phyloP scores from a whole-genome alignment of 805 yeast species.

The Monosporozyma servazzii region DNA sequence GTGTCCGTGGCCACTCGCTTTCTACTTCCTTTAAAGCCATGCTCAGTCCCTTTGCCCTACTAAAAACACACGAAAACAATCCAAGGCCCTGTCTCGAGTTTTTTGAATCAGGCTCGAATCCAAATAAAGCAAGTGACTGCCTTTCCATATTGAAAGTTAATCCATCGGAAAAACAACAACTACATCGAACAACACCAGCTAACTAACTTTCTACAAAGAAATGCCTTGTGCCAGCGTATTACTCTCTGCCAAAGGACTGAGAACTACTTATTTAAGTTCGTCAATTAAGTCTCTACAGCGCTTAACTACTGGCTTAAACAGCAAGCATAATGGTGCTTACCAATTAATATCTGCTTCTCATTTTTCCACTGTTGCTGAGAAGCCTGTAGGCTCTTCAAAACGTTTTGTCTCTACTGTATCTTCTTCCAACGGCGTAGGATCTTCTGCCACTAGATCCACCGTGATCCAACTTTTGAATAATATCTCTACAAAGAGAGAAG shows the following conservation, averaged over 20 bases:
- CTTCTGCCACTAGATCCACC: slow-evolving; percentile 67
- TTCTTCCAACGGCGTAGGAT: slow-evolving; percentile 19
- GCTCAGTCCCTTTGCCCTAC: neutral
- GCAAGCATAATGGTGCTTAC: slow-evolving; percentile 5
- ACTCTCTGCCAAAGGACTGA: slow-evolving; percentile 21
- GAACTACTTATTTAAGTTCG: slow-evolving; percentile 7
- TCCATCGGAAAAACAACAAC: neutral
- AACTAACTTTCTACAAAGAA: neutral
- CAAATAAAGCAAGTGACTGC: neutral
- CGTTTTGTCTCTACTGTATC: slow-evolving; percentile 1
- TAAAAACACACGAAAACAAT: too few relatives aligned
- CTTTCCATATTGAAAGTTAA: neutral
- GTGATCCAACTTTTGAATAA: slow-evolving; percentile 91
- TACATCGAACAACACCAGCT: neutral
- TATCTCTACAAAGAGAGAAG: slow-evolving; percentile 95
- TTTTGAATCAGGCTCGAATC: neutral
- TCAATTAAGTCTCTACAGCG: slow-evolving; percentile 8
- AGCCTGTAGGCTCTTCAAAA: slow-evolving; percentile 21
- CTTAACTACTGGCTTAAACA: slow-evolving; percentile 12
- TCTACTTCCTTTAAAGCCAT: slow-evolving; percentile 10
- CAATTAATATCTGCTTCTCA: slow-evolving; percentile 4
- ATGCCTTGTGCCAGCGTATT: slow-evolving; percentile 26
- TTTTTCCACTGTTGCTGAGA: slow-evolving; percentile 9
- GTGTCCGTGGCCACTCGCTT: slow-evolving; percentile 2
- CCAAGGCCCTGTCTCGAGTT: too few relatives aligned